Evolutionary conservation across 106 monocot species (phyloP), one percentile per base, ranked within the genome.

Genomic region (Dendrobium chrysotoxum): DNA sequence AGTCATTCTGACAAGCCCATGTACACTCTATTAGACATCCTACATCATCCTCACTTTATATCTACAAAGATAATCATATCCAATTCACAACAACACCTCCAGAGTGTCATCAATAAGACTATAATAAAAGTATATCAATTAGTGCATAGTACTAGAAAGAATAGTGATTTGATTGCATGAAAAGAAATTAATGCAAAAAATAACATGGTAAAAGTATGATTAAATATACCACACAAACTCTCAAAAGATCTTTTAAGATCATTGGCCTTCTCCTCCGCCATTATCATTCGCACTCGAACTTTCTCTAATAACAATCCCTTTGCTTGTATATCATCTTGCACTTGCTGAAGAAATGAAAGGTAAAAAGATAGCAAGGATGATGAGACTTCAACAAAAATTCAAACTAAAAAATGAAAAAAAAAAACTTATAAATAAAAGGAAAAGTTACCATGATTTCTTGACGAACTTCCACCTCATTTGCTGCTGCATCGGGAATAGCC

Each of bases 371-470:
- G 15, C 17, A 68, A 28, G 25, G 31, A 13, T 65, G 30, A 76
- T 75, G 26, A 57, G 9, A 40, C 21, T 5, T 71, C 11, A 65
- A 65, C n/a, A 65, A 7, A 26, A 50, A 50, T 25, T 25, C 25
- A 12, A 65, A 65, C 26, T 21, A 40, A 72, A 75, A 23, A 25
- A 28, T 30, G 55, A 45, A 25, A 78, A 26, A 44, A 79, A 35
- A 35, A 35, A 70, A 35, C 15, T 39, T 23, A 28, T 3, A 74
- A 70, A 17, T 26, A 74, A 81, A 74, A 1, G 44, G 8, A 67
- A 7, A 81, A 85, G 86, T 78, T n/a, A 99, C 98, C 79, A 75
- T 85, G 46, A 95, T 91, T 86, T 99, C 95, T 83, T 87, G 84
- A 76, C 86, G 77, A 84, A 95, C 85, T 80, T 95, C 98, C 20